Evolutionary conservation across 768 basidiomycete species (phyloP), one percentile per base, ranked within the genome.

Genomic region (Ramaria sp.): DNA sequence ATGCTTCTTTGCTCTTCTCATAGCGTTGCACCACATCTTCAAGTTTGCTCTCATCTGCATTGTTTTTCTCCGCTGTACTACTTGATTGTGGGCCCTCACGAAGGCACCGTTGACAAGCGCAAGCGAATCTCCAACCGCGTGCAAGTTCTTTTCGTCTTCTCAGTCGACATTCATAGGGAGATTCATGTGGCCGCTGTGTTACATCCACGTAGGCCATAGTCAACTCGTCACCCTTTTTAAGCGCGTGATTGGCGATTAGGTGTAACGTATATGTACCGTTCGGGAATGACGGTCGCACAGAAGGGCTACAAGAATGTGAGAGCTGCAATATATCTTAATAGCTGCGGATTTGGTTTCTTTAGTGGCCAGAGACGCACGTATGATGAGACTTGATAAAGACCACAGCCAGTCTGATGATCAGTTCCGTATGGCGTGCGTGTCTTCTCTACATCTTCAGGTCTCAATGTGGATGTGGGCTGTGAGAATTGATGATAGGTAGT

Each of bases 51-150:
- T 50, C 48, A 50, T 50, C 48, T 50, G 20, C 32, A 22, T 16
- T 37, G 16, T 25, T 32, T 27, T 16, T 32, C 28, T 34, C 48
- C 6, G 3, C 48, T 7, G 28, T 3, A 49, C 45, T n/a, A 41
- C 61, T 59, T 13, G 56, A 53, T 28, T 65, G 59, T 49, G 69
- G 64, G 5, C 65, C 74, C 65, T 91, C 88, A 52, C 68, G 70
- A 36, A 66, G 63, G 63, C 89, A 91, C 42, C 79, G 76, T 52
- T 72, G 66, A 64, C 89, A 92, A 48, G 70, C 66, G 62, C 89
- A 92, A 10, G 85, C 79, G 64, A 91, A 89, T 55, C 76, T 73
- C 89, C 89, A 92, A 32, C 89, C 88, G 41, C 84, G 75, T 22
- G 78, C 86, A 36, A 92, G 75, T 70, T 88, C 85, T 60, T 74